Base-by-base conservation (phyloP, 192 early-diverging fungal genomes). In the Lobosporangium transversale region DNA sequence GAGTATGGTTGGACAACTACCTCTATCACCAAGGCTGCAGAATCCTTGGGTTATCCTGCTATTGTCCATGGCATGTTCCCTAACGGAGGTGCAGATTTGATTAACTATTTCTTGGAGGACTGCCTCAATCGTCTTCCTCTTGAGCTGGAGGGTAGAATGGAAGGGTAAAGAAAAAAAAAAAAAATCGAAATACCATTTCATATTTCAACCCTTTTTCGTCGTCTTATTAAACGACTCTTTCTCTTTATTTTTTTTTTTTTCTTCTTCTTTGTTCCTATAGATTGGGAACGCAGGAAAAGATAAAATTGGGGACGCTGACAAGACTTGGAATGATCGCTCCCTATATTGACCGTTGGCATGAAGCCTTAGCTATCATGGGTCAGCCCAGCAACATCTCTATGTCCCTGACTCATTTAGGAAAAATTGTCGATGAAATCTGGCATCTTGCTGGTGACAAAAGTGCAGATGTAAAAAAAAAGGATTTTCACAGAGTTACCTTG, bases 381-480 rank as follows among this genome's bases (percentile, higher is more conserved):
- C 90, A 89, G 55, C 96, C 96, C 5, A 83, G 84, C 54, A 95
- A 96, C 66, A 78, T 92, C 3, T 68, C 88, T 2, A 75, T 87
- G 75, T 88, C 94, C 1, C 59, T 93, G 54, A 60, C 78, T 14
- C 86, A 94, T n/a, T 70, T 98, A 26, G 80, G 65, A 15, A 81
- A 85, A 37, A 82, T 97, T 40, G 86, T 92, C 0, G 93, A 95
- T 68, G 92, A 94, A 50, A 92, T 98, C 54, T 96, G 93, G 93
- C 89, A 89, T 55, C 76, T 92, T 59, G 93, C 96, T 8, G 96
- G 94, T 23, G 96, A 97, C 60, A 81, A 82, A 53, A 92, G 92
- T 37, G 82, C 87, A 10, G 91, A 93, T 76, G 89, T 95, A 81
- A 78, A 84, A 51, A 26, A 7, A 5, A 57, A 21, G 18, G 3